These are phyloP conservation scores for Luffa acutangula DNA, from an alignment of 306 rosid species.

Conservation along the genomic window DNA sequence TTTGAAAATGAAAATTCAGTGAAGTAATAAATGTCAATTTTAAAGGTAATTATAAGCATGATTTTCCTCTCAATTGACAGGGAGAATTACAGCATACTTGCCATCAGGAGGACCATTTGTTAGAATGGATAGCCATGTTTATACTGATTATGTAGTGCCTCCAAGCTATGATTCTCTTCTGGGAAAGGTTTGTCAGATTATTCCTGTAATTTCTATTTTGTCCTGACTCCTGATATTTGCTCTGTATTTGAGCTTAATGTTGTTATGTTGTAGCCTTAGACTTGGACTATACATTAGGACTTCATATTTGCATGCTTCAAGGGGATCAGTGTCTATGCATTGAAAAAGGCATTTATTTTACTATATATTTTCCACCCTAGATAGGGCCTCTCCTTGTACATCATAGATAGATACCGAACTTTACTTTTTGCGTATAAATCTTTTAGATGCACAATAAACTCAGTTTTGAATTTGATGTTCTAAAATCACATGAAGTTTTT, in stretches of 20 bases:
- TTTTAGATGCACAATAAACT: background rate
- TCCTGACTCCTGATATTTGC: slow-evolving; percentile 1
- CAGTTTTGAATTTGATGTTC: background rate
- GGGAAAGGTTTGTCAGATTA: slow-evolving; percentile 47
- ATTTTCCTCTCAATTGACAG: slow-evolving; percentile 34
- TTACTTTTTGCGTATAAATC: background rate
- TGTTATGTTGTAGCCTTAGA: background rate
- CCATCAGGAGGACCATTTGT: slow-evolving; percentile 99
- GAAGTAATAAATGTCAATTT: background rate
- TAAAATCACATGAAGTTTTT: background rate
- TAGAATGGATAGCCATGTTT: slow-evolving; percentile 97
- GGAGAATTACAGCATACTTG: slow-evolving; percentile 89
- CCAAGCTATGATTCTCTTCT: slow-evolving; percentile 98
- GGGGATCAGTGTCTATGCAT: background rate
- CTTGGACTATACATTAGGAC: background rate
- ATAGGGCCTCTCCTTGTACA: background rate
- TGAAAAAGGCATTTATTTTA: background rate
- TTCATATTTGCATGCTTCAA: background rate
- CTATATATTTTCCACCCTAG: background rate
- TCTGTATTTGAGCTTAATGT: background rate
- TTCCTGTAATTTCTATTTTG: slow-evolving; percentile 1
- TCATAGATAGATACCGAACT: background rate
- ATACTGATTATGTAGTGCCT: slow-evolving; percentile 96
- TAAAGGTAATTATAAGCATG: background rate
- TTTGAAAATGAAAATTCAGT: background rate